Conservation (phyloP, 2,329 filamentous ascomycete species). For the Penicillium sp. region DNA sequence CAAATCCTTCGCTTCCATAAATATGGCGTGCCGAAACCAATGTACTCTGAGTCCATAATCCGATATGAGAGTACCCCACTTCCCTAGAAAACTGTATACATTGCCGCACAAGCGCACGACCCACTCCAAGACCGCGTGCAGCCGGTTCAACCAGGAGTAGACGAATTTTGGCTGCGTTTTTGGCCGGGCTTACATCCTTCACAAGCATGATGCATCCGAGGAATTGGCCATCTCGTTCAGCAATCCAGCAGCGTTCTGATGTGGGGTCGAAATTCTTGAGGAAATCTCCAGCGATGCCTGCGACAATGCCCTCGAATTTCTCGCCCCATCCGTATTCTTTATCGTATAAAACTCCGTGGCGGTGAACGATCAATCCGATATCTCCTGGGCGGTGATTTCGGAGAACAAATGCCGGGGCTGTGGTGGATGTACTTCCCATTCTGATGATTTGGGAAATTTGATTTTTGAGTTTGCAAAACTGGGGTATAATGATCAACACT, state of each 20-base stretch:
- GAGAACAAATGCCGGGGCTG: conserved; percentile 1
- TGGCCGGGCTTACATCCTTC: conserved; percentile 12
- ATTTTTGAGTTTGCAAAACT: neutral
- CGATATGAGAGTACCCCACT: conserved; percentile 20
- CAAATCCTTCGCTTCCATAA: conserved; percentile 25
- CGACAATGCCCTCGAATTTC: conserved; percentile 20
- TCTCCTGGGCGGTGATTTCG: conserved; percentile 23
- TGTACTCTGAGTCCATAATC: conserved; percentile 25
- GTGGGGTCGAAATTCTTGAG: conserved; percentile 19
- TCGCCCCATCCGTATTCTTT: conserved; percentile 22
- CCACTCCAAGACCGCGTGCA: conserved; percentile 24
- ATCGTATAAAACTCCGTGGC: conserved; percentile 23
- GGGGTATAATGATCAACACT: neutral
- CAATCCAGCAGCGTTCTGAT: conserved; percentile 28
- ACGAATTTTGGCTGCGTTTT: conserved; percentile 24
- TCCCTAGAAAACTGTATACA: conserved; percentile 25
- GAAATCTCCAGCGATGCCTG: conserved; percentile 21
- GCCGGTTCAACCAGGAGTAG: conserved; percentile 26
- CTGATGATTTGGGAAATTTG: neutral
- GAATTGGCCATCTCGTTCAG: conserved; percentile 17
- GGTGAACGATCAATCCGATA: conserved; percentile 24
- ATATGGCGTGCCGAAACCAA: conserved; percentile 20
- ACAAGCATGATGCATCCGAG: conserved; percentile 29
- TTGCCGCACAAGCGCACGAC: conserved; percentile 16
- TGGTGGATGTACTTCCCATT: neutral